Evolutionary conservation across 352 stramenopile species (phyloP), one percentile per base, ranked within the genome.

Genomic region (Phytophthora chlamydospora): DNA sequence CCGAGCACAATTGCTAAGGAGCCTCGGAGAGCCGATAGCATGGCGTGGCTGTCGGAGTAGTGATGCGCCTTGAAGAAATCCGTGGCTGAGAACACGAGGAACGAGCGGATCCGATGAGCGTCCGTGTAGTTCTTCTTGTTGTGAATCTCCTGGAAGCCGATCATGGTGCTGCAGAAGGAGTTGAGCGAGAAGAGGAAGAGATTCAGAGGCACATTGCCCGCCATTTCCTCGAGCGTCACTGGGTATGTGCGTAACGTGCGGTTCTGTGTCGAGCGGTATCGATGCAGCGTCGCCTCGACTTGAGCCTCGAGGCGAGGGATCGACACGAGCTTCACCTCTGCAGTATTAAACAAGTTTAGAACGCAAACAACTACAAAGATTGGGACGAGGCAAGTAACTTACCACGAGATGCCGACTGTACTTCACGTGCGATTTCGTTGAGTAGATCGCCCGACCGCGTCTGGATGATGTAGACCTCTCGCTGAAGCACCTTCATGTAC

Each of bases 101-200:
- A 93, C 10, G 73, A 72, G 6, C 54, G 44, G 2, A 85, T 80
- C 8, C 83, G 81, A 14, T 74, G 76, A 13, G 43, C 55, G 13
- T 72, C 71, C 24, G 68, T 74, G 54, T 90, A 82, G 40, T 75
- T 66, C 43, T 89, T 90, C 19, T 68, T 70, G 66, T 92, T 92
- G 66, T 88, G 76, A 1, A 51, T 69, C 12, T 75, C 66, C 52
- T 90, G 76, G 62, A 91, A 93, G 27, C 73, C 68, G 46, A 91
- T 76, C 31, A 93, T 66, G n/a, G 80, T 89, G 40, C 71, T 80
- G 72, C 84, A 93, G 53, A 91, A 89, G 12, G 84, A 91, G 50
- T 93, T 84, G 39, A 93, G 68, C 38, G 83, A 91, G 48, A 91
- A 93, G 9, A 91, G 63, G 64, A 93, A 91, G 0, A 91, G 64